These are phyloP conservation scores for Fusarium xylarioides DNA, from an alignment of 2,329 filamentous ascomycete genomes.

Conservation along the genomic window DNA sequence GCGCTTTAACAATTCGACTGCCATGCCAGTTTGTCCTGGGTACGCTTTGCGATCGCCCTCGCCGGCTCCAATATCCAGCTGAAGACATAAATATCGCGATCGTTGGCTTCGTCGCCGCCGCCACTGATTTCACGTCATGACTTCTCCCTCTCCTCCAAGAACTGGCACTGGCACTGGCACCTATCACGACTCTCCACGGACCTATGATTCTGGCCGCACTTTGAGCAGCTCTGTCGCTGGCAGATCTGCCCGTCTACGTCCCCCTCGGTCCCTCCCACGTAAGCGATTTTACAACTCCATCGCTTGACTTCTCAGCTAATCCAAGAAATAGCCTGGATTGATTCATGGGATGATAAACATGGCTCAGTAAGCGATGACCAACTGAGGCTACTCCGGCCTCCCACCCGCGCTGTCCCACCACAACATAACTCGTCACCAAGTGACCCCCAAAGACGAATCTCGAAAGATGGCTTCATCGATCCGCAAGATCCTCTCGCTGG, in stretches of 20 bases:
- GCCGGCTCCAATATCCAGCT: slow-evolving; percentile 33
- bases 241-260: slow-evolving; percentile 32
- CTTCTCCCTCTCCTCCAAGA: slow-evolving; percentile 41
- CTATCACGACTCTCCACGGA: slow-evolving; percentile 33
- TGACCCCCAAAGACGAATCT: slow-evolving; percentile 54
- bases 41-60: slow-evolving; percentile 38
- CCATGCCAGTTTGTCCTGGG: slow-evolving; percentile 36
- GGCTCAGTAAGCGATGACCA: slow-evolving; percentile 52
- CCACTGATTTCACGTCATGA: slow-evolving; percentile 36
- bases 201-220: slow-evolving; percentile 35
- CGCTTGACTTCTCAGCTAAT: slow-evolving; percentile 11
- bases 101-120: slow-evolving; percentile 1
- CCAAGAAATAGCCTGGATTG: slow-evolving; percentile 54
- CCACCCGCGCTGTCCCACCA: slow-evolving; percentile 50
- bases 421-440: slow-evolving; percentile 55
- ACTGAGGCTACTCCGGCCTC: slow-evolving; percentile 51
- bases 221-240: slow-evolving; percentile 30
- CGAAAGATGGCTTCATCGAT: slow-evolving; percentile 59
- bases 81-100: slow-evolving; percentile 20
- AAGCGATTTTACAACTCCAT: slow-evolving; percentile 9
- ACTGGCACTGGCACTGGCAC: slow-evolving; percentile 33
- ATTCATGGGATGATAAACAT: slow-evolving; percentile 56
- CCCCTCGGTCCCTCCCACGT: slow-evolving; percentile 43
- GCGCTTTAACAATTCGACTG: slow-evolving; percentile 31
- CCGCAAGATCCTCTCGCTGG: slow-evolving; percentile 51